Percentiles rank a stretch among this genome's conserved stretches.
phyloP scores from a whole-genome alignment of 2,329 filamentous ascomycete species.

The Cryoendolithus antarcticus region DNA sequence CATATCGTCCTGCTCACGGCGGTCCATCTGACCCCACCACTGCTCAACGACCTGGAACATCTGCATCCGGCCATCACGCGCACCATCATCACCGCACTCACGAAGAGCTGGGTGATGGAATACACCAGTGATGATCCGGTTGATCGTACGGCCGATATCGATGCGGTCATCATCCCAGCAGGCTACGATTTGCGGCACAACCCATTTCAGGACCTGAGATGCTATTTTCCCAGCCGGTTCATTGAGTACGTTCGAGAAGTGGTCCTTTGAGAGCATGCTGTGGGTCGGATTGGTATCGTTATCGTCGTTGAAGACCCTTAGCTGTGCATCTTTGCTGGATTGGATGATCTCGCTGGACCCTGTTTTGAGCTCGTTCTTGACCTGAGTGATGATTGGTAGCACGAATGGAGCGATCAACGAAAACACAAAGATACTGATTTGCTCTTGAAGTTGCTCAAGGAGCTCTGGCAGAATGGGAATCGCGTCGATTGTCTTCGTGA shows the following conservation, averaged over 20 bases:
- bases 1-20: constrained; percentile 52
- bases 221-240: constrained; percentile 77
- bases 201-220: constrained; percentile 67
- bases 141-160: constrained; percentile 58
- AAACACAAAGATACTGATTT: constrained; percentile 82
- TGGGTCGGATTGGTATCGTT: constrained; percentile 71
- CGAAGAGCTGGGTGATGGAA: constrained; percentile 81
- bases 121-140: constrained; percentile 67
- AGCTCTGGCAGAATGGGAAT: constrained; percentile 77
- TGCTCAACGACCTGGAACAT: constrained; percentile 72
- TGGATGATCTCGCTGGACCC: constrained; percentile 80
- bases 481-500: constrained; percentile 66
- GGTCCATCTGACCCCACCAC: constrained; percentile 65
- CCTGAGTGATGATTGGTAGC: constrained; percentile 71
- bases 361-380: constrained; percentile 75
- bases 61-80: constrained; percentile 54
- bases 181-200: constrained; percentile 76
- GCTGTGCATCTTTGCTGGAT: constrained; percentile 71
- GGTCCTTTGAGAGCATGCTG: constrained; percentile 92
- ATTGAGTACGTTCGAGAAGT: constrained; percentile 82
- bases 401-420: constrained; percentile 82
- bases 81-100: constrained; percentile 55
- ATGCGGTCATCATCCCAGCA: constrained; percentile 69
- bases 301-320: constrained; percentile 75
- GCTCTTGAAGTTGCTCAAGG: constrained; percentile 74